Evolutionary conservation across 1,284 basidiomycete genomes (phyloP).

Genomic region (Schizophyllum amplum): DNA sequence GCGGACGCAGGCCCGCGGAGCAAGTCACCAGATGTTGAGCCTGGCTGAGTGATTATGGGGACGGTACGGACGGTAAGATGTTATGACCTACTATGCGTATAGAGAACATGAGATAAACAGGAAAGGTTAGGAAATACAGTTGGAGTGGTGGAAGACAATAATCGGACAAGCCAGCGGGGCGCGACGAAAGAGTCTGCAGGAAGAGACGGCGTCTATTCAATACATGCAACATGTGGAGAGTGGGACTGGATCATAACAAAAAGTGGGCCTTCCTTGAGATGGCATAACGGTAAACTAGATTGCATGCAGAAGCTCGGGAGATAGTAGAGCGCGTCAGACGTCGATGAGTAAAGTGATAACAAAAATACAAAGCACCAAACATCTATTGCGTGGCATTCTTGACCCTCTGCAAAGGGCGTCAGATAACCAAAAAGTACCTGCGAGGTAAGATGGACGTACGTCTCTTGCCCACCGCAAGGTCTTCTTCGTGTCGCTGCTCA

Average conservation of each 20-base stretch:
- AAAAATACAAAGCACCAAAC: conserved; percentile 3
- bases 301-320: neutral
- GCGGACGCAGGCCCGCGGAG: too few relatives aligned
- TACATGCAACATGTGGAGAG: neutral
- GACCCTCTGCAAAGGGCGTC: conserved; percentile 43
- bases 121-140: conserved; percentile 10
- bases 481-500: conserved; percentile 66
- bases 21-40: too few relatives aligned
- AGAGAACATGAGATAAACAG: conserved; percentile 4
- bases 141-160: neutral
- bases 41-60: too few relatives aligned
- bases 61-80: too few relatives aligned
- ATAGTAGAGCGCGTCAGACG: conserved; percentile 13
- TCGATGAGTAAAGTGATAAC: conserved; percentile 12
- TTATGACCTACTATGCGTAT: too few relatives aligned
- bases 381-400: conserved; percentile 61
- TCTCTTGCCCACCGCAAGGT: conserved; percentile 79
- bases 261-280: neutral
- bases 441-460: conserved; percentile 33
- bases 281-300: neutral
- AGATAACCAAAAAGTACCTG: conserved; percentile 3
- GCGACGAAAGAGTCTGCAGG: neutral
- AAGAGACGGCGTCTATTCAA: neutral
- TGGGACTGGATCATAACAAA: neutral
- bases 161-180: neutral